Evolutionary conservation across 2,329 filamentous ascomycete genomes (phyloP).

Genomic region (Xylaria sp.): DNA sequence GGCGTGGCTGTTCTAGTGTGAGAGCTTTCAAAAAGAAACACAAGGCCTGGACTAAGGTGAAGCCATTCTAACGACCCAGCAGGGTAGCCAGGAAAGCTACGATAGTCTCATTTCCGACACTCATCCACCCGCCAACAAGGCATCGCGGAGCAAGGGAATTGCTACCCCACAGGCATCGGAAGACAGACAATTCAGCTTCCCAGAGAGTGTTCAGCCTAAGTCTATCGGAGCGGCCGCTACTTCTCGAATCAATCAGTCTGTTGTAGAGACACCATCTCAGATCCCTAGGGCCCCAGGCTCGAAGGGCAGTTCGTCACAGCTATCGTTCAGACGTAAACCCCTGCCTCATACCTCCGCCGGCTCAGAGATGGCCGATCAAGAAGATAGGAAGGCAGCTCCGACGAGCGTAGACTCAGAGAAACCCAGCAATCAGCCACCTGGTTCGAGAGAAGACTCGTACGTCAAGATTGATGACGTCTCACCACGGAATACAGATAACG

Average conservation of each 20-base stretch:
- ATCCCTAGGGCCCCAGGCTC: constrained; percentile 27
- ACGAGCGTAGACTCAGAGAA: neutral
- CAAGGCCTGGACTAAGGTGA: neutral
- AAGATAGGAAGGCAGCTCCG: constrained; percentile 22
- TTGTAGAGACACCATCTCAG: constrained; percentile 34
- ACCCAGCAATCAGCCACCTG: too few relatives aligned
- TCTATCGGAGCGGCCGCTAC: constrained; percentile 31
- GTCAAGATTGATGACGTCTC: constrained; percentile 17
- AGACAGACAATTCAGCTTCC: constrained; percentile 23
- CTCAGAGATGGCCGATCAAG: constrained; percentile 35
- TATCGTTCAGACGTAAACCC: constrained; percentile 27
- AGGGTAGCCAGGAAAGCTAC: constrained; percentile 44
- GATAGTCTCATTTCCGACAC: constrained; percentile 33
- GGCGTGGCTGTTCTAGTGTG: constrained; percentile 36
- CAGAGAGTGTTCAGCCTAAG: constrained; percentile 24
- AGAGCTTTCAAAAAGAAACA: constrained; percentile 28
- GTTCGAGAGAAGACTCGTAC: constrained; percentile 31
- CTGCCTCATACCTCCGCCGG: constrained; percentile 9
- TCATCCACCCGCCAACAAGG: constrained; percentile 22
- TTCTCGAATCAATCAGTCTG: constrained; percentile 21
- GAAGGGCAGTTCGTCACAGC: constrained; percentile 27
- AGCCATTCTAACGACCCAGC: constrained; percentile 12
- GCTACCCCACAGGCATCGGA: constrained; percentile 27
- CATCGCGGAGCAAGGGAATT: neutral
- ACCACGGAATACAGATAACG: neutral